Percentiles rank a stretch among this genome's conserved stretches.
phyloP scores from a whole-genome alignment of 106 monocot genomes.

The Phalaenopsis equestris region DNA sequence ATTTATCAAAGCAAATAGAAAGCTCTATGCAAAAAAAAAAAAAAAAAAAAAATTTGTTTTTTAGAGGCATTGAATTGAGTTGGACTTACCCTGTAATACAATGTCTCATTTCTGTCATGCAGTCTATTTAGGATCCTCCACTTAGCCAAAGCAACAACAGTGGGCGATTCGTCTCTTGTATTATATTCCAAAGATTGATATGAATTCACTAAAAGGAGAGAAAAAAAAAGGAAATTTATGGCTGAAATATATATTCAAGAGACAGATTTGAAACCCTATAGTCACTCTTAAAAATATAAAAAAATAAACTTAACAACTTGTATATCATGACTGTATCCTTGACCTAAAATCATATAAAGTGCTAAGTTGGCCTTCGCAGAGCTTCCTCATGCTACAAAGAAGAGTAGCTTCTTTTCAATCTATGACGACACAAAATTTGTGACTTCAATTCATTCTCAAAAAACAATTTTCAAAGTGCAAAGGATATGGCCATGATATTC shows the following conservation, averaged over 20 bases:
- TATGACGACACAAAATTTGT: background rate
- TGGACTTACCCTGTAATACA: conserved; percentile 86
- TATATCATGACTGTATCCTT: background rate
- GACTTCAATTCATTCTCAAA: background rate
- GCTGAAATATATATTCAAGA: background rate
- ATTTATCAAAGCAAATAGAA: background rate
- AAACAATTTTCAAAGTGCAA: background rate
- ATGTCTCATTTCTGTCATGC: conserved; percentile 98
- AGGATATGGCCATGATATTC: no score
- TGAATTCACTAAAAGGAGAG: conserved; percentile 62
- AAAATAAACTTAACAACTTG: background rate
- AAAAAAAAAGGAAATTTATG: conserved; percentile 1
- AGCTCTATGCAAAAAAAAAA: background rate
- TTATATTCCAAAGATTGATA: conserved; percentile 85
- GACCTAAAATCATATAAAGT: background rate
- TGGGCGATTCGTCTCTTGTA: conserved; percentile 47
- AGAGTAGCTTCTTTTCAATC: background rate
- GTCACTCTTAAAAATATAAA: background rate
- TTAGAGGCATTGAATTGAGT: background rate
- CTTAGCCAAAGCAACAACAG: conserved; percentile 71
- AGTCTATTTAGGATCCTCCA: conserved; percentile 98
- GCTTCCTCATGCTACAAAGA: background rate
- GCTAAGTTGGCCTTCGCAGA: background rate
- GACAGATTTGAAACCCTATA: background rate
- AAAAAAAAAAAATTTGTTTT: background rate